Base-by-base conservation (phyloP, 1,284 basidiomycete genomes). In the Pholiota adiposa region DNA sequence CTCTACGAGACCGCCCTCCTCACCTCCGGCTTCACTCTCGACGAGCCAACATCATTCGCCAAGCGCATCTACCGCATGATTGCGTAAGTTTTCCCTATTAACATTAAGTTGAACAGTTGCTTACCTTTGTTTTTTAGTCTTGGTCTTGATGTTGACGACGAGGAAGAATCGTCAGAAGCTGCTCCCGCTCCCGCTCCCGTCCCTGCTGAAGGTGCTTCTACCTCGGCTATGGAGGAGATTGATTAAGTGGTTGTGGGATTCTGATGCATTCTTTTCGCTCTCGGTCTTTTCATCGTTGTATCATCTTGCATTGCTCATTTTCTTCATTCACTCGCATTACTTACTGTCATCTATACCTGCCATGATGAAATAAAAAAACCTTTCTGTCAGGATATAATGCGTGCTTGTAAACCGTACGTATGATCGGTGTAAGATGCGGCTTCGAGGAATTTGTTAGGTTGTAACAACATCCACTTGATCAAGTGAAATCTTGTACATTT, bases 41-140 rank as follows among this genome's bases (percentile, higher is more conserved):
- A 98, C 71, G 93, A 96, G 77, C 97, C 97, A 19, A 89, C 92
- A 67, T 94, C 93, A 69, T 98, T 98, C 77, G 93, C 96, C 67
- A 90, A 91, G 83, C 93, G 97, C 68, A 97, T 98, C 75, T 90
- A 97, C 87, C 91, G 96, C 71, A 98, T 98, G 94, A 97, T 99
- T 79, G 85, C 90, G 53, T 54, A 44, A 54, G 53, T 46, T 14
- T 25, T 40, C 16, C 25, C 34, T 44, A 4, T n/a, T 18, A 7
- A 71, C 77, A 73, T 56, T 59, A 48, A 51, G 44, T 34, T 53
- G 8, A 12, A 38, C 31, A n/a, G 38, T 54, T 50, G 49, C 55
- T 68, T 59, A 67, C 46, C 18, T 7, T 44, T 59, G 23, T 51
- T 62, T 62, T 29, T 19, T 33, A 84, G 84, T 40, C 83, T 93